phyloP scores from a whole-genome alignment of 192 early-diverging fungal species.

The Entomortierella chlamydospora region DNA sequence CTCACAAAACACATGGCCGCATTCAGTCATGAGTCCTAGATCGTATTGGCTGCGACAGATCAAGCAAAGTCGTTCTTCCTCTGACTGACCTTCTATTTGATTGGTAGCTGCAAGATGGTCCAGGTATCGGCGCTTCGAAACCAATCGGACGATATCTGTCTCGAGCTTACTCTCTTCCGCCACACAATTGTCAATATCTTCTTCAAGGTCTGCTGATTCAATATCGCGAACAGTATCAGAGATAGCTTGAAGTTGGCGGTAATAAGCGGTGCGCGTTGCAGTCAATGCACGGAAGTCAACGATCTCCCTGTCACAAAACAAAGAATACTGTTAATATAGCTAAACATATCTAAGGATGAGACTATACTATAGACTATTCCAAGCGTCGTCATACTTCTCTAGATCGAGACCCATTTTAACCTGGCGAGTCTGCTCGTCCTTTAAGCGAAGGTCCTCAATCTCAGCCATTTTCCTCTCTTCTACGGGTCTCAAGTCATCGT shows the following conservation, averaged over 20 bases:
- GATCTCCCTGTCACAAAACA: slow-evolving; percentile 16
- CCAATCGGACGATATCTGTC: slow-evolving; percentile 13
- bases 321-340: neutral
- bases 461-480: slow-evolving; percentile 30
- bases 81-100: neutral
- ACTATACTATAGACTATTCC: neutral
- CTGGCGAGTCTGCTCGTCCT: slow-evolving; percentile 24
- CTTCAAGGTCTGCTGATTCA: slow-evolving; percentile 12
- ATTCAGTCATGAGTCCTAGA: slow-evolving; percentile 39
- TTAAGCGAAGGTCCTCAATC: slow-evolving; percentile 20
- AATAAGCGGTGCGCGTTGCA: slow-evolving; percentile 55
- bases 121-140: slow-evolving; percentile 40
- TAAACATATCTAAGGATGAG: too few species aligned
- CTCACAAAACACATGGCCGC: slow-evolving; percentile 53
- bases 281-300: slow-evolving; percentile 22
- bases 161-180: slow-evolving; percentile 21
- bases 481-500: neutral
- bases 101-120: slow-evolving; percentile 23
- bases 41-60: slow-evolving; percentile 49
- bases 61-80: slow-evolving; percentile 31
- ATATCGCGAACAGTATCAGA: slow-evolving; percentile 56
- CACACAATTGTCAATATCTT: slow-evolving; percentile 25
- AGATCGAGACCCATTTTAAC: slow-evolving; percentile 17
- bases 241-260: slow-evolving; percentile 50
- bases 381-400: slow-evolving; percentile 29